Evolutionary conservation across 305 asterid species (phyloP), one percentile per base, ranked within the genome.

Genomic region (Fraxinus dipetala): DNA sequence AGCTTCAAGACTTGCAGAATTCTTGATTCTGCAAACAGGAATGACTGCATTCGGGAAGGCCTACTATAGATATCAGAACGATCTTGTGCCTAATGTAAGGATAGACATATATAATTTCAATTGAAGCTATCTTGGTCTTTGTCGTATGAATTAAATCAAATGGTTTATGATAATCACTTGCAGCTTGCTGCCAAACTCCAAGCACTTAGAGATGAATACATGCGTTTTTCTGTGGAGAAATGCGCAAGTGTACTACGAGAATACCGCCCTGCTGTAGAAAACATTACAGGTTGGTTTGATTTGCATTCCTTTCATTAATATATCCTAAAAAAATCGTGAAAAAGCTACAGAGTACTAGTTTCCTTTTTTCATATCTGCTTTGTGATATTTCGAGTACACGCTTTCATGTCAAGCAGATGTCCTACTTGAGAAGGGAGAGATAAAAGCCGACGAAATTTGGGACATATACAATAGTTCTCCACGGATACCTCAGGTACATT

Each of bases 1-100:
- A 88, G 97, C 99, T 86, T 93, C 98, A 65, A 90, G 90, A 87
- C 97, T 91, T 77, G 90, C 90, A 18, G 98, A 94, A 79, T 88
- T 90, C 87, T 89, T 96, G 82, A 96, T 96, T 85, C 85, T 94
- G 85, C 98, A 90, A 90, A 92, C 98, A 14, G 99, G 99, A 88
- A 91, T 93, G 98, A 96, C 99, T 81, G 97, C 98, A 79, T 91
- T 96, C 4, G 99, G 99, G 84, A 96, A 94, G 87, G 94, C 98
- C 87, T 90, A 83, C 75, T 96, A 94, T 90, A 89, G 94, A 90
- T 90, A 85, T 83, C 90, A 90, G 88, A 87, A 89, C 28, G 99
- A 96, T 86, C 90, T 96, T 76, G 94, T 96, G 87, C 98, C 99
- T 84, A 96, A 93, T 88, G 99, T 96, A 86, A 87, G 94, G 75